Base-by-base conservation (phyloP, 1,284 basidiomycete genomes). In the Puccinia triticina region DNA sequence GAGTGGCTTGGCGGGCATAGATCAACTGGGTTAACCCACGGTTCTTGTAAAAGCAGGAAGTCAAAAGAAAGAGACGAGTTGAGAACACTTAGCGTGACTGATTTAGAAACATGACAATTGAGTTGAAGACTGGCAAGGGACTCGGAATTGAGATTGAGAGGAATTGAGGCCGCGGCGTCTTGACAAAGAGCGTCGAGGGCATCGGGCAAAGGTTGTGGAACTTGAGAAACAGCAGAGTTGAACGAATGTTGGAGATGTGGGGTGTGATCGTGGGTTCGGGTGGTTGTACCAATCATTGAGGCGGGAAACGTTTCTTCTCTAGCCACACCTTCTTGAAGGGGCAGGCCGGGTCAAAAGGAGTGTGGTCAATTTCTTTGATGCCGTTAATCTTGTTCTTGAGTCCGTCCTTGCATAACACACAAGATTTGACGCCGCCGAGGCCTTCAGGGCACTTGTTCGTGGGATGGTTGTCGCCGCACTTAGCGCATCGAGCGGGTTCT, bases 371-470 rank as follows among this genome's bases (percentile, higher is more conserved):
- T 5, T 21, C 55, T n/a, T 55, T 50, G 53, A 53, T 34, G 12
- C 73, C 50, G 16, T 5, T 26, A 29, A 43, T 34, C 21, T 53
- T 75, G 40, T 43, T 43, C 40, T 43, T 43, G 40, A 43, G 40
- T 4, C 40, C 40, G 7, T 43, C 40, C 12, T 75, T 75, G 16
- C 73, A 75, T 16, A 34, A 12, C 12, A 59, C 73, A 57, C 73
- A 75, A 12, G 32, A 53, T 4, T 29, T 32, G 21, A 53, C 43
- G 18, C 32, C 73, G n/a, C 32, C 50, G 8, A 43, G 14, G 26
- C 66, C 66, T 69, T 53, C 34, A 10, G 73, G 32, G 40, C 48
- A 76, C 2, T 76, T 55, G 55, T 34, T 76, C 2, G 73, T 59
- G 21, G 32, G n/a, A 34, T 77, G 75, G 10, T 8, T 10, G 10